Evolutionary conservation across 305 asterid genomes (phyloP), one percentile per base, ranked within the genome.

Genomic region (Plantago rigida): DNA sequence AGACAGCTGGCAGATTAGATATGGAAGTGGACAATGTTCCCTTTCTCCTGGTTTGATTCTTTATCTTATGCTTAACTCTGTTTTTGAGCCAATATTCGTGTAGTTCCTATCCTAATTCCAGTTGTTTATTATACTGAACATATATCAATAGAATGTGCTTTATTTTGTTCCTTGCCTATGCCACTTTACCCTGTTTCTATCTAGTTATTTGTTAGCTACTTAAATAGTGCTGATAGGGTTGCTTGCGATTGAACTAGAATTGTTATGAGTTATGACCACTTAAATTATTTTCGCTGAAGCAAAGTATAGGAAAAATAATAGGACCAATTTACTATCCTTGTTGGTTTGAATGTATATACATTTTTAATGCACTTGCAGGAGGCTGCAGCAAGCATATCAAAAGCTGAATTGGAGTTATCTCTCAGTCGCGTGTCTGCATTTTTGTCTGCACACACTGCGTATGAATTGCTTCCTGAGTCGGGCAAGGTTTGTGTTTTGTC

Each of bases 21-120:
- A 89, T 89, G 95, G 97, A 89, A 70, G 95, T 87, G 62, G 95
- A 89, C 60, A 89, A 80, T 24, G 93, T 83, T 72, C 78, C 79
- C 71, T 89, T 87, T 71, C 90, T 80, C 73, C 93, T 76, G 94
- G 95, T 89, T 81, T 54, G 84, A 61, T 56, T 9, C 49, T 62
- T 31, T 50, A 24, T 31, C 48, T 39, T 17, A 47, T 69, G 42
- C 59, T 46, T 71, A 39, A 34, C 55, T 63, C n/a, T 51, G 28
- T 48, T 29, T 48, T 13, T 41, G 58, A 24, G 13, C 29, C 17
- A 14, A 44, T 7, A 3, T 13, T 42, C 9, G n/a, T 41, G 42
- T 2, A 51, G 57, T 51, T 22, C 24, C 13, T 51, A 17, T 9
- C 34, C 56, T 9, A 9, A 24, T 10, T 9, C 28, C 3, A 0